A percentile compares a stretch with the other conserved stretches of the same genome.
Conservation (phyloP, 352 stramenopile genomes). For the Thraustochytrium aureum region DNA sequence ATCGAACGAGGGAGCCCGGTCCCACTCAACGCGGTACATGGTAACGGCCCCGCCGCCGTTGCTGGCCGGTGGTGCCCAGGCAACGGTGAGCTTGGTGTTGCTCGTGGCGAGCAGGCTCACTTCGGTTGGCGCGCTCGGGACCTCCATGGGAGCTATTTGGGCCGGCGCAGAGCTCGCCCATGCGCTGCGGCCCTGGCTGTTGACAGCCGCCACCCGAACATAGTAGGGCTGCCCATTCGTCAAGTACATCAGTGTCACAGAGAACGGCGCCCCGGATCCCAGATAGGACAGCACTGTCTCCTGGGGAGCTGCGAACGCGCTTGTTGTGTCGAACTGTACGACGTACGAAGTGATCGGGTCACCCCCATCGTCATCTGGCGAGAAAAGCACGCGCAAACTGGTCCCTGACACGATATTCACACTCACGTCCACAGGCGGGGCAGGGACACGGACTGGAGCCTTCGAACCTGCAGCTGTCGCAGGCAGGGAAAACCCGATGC, state of each 20-base stretch:
- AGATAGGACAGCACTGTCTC: slow-evolving; percentile 36
- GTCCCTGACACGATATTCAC: slow-evolving; percentile 72
- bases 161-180: slow-evolving; percentile 72
- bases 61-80: slow-evolving; percentile 64
- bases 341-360: slow-evolving; percentile 80
- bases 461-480: slow-evolving; percentile 63
- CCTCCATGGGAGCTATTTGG: slow-evolving; percentile 69
- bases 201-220: slow-evolving; percentile 89
- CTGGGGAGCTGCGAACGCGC: slow-evolving; percentile 12
- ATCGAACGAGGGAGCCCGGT: slow-evolving; percentile 66
- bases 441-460: slow-evolving; percentile 75
- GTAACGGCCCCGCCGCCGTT: slow-evolving; percentile 62
- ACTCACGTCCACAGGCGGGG: slow-evolving; percentile 69
- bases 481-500: slow-evolving; percentile 76
- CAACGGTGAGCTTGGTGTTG: slow-evolving; percentile 72
- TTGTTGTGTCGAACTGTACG: slow-evolving; percentile 83
- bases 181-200: slow-evolving; percentile 66
- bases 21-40: slow-evolving; percentile 49
- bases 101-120: slow-evolving; percentile 64
- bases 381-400: slow-evolving; percentile 69
- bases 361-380: slow-evolving; percentile 72
- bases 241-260: slow-evolving; percentile 61
- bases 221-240: slow-evolving; percentile 67
- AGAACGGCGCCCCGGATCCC: slow-evolving; percentile 47
- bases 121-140: slow-evolving; percentile 65